Base-by-base conservation (phyloP, 305 asterid species). In the Ajuga reptans region DNA sequence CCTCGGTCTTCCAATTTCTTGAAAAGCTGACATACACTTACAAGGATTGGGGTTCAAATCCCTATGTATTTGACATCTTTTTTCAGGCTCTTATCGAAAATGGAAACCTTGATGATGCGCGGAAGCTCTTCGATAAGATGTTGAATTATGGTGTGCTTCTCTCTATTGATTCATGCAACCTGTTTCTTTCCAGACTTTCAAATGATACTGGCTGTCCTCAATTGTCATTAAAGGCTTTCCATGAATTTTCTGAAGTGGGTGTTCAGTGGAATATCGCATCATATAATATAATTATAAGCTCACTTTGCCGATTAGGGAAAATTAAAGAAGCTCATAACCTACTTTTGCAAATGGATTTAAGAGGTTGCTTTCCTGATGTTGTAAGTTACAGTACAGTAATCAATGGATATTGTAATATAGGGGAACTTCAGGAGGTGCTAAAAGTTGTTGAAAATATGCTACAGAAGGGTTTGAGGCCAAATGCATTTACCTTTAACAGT, bases 31-130 rank as follows among this genome's bases (percentile, higher is more conserved):
- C 86, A 68, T 86, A 88, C 83, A 90, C 96, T 15, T 89, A 84
- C 65, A 92, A 89, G 81, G 88, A 84, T 59, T 92, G 98, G 97
- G 96, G 98, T 74, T 83, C 89, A 45, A 78, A 81, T 75, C 97
- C 95, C 33, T 69, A 65, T 67, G 95, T 89, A 6, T 93, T 93
- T 78, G 95, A 90, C 78, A 76, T 90, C 75, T 84, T 87, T 73
- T 86, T 90, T 81, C 92, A 83, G 69, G 88, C 77, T 61, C 96
- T 93, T 64, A 62, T 76, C 24, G 90, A 93, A 79, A 77, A 47
- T 62, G 91, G 91, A 29, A 68, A 36, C 72, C 80, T 85, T 33
- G 84, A 81, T 68, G 77, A 79, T 75, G 97, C 96, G n/a, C 80
- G 90, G 55, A 83, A 82, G 68, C 69, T 89, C 74, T 82, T 89